Conservation (phyloP, 768 basidiomycete species). For the Lactifluus subvellereus region DNA sequence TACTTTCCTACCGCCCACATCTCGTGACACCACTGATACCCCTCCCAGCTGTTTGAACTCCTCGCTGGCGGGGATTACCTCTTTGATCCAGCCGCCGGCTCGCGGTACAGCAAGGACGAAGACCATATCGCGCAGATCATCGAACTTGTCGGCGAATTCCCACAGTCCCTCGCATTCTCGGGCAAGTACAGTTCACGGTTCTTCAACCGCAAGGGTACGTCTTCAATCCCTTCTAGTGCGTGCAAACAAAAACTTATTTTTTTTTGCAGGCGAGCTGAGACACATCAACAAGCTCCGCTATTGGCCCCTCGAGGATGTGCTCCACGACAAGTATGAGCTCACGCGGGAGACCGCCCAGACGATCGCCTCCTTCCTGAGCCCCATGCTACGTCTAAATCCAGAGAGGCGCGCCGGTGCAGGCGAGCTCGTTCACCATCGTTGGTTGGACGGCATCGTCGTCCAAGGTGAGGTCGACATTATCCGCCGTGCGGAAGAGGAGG, state of each 20-base stretch:
- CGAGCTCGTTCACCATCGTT: conserved; percentile 82
- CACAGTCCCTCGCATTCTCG: conserved; percentile 72
- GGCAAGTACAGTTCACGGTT: conserved; percentile 94
- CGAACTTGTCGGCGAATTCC: conserved; percentile 90
- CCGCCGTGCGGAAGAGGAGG: conserved; percentile 53
- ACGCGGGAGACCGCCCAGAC: conserved; percentile 74
- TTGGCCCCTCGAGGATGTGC: conserved; percentile 78
- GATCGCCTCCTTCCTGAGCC: conserved; percentile 74
- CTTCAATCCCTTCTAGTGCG: too few species aligned
- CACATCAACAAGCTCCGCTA: conserved; percentile 92
- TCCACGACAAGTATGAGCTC: conserved; percentile 96
- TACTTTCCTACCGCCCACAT: background rate
- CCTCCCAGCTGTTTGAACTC: conserved; percentile 81
- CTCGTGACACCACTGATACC: background rate
- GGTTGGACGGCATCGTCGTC: conserved; percentile 80
- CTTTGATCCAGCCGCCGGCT: conserved; percentile 93
- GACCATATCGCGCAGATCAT: conserved; percentile 98
- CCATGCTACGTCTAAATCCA: conserved; percentile 87
- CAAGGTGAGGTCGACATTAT: conserved; percentile 89
- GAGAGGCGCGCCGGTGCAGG: conserved; percentile 83
- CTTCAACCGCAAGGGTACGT: conserved; percentile 89
- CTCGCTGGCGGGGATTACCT: conserved; percentile 96
- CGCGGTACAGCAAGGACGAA: conserved; percentile 93
- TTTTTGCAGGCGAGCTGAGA: conserved; percentile 63
- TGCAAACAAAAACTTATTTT: background rate